Base-by-base conservation (phyloP, 208 protist species). In the Phytomonas francai region DNA sequence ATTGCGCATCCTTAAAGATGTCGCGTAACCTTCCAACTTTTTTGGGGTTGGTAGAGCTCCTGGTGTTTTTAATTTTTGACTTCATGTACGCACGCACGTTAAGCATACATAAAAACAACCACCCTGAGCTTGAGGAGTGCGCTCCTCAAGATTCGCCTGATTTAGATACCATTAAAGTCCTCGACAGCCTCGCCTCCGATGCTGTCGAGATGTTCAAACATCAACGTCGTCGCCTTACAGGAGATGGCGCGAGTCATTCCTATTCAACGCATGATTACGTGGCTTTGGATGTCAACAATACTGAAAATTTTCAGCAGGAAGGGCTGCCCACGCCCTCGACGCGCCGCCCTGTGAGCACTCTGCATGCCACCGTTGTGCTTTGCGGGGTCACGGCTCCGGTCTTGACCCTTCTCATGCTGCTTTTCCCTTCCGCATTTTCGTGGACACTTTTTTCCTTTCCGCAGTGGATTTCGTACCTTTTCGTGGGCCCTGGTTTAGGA, bases 61-160 rank as follows among this genome's bases (percentile, higher is more conserved):
- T 91, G 51, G 28, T 79, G 25, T 93, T 88, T 63, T 89, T 86
- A 59, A 56, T 63, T 1, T 70, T 68, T 11, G 87, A 93, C 68
- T 84, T 89, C 61, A 56, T 86, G 58, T 82, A 85, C 31, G 84
- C 87, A 0, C 74, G 72, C 49, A 56, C 75, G 28, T 79, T 93
- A 14, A 80, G 77, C 62, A 33, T 65, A n/a, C 76, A 80, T 51
- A 90, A 91, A 68, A 66, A 79, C 54, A 81, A 75, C 34, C 78
- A 85, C 74, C 80, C 83, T 5, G 80, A 89, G 72, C 65, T 93
- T 29, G 84, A 93, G 8, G 84, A 89, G 60, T 90, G 85, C 68
- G 77, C 83, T 5, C 87, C 87, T 3, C 58, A 63, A 58, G 72
- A 81, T 19, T 78, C 81, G 7, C 87, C 87, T 0, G 87, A 93